Evolutionary conservation across 345 rosid species (phyloP).

Genomic region (Mangifera indica): DNA sequence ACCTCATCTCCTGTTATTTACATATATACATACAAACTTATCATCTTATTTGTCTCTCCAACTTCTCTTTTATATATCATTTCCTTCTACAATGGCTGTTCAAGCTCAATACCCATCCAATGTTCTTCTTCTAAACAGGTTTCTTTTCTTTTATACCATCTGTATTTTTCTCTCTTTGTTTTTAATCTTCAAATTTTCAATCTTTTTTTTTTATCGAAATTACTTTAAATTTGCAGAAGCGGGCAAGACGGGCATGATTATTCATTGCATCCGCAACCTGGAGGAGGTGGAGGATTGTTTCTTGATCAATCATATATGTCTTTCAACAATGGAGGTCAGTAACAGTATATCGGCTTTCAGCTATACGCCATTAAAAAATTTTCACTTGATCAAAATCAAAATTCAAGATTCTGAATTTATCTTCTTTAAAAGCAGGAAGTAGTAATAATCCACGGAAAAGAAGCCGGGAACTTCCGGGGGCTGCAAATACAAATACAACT

Average conservation of each 20-base stretch:
- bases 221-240: slow-evolving; percentile 39
- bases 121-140: slow-evolving; percentile 74
- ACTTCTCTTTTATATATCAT: slow-evolving; percentile 5
- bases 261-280: slow-evolving; percentile 53
- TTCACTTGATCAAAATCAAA: background rate
- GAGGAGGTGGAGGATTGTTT: slow-evolving; percentile 45
- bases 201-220: background rate
- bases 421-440: slow-evolving; percentile 14
- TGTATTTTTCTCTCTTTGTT: background rate
- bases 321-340: slow-evolving; percentile 46
- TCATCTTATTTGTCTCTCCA: background rate
- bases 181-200: background rate
- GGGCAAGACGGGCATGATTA: slow-evolving; percentile 66
- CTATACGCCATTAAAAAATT: no score
- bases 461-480: slow-evolving; percentile 46
- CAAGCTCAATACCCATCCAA: slow-evolving; percentile 90
- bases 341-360: background rate
- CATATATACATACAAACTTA: slow-evolving; percentile 1
- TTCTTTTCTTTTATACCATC: background rate
- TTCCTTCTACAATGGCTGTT: slow-evolving; percentile 60
- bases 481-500: slow-evolving; percentile 13
- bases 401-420: background rate
- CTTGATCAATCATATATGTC: slow-evolving; percentile 55
- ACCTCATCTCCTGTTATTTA: background rate
- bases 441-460: slow-evolving; percentile 54